phyloP scores from a whole-genome alignment of 305 asterid species.

The Fraxinus latifolia region DNA sequence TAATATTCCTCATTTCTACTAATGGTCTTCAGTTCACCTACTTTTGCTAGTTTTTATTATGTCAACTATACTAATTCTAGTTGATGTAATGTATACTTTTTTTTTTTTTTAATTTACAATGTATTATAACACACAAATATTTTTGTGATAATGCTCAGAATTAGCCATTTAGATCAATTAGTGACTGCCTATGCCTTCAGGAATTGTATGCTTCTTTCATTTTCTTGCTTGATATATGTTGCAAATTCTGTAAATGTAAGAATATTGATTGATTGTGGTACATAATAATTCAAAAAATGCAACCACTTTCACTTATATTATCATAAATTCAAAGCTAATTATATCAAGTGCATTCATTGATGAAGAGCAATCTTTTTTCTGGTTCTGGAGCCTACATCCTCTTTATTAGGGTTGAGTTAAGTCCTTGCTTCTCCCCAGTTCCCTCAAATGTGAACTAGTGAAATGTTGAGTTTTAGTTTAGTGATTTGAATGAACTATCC shows the following conservation, averaged over 20 bases:
- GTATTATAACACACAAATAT: background rate
- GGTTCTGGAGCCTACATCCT: background rate
- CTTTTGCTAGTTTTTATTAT: background rate
- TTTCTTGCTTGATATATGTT: background rate
- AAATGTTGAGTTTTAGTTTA: background rate
- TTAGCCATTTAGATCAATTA: constrained; percentile 1
- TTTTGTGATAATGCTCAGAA: constrained; percentile 7
- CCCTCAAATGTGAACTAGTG: background rate
- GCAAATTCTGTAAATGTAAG: background rate
- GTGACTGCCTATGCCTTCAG: background rate
- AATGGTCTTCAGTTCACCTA: background rate
- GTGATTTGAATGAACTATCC: background rate
- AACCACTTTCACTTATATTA: background rate
- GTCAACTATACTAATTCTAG: background rate
- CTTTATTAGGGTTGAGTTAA: background rate
- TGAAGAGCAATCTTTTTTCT: background rate
- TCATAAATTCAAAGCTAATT: background rate
- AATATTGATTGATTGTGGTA: background rate
- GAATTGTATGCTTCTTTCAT: background rate
- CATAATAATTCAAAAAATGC: background rate
- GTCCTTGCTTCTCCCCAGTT: background rate
- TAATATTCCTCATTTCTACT: background rate
- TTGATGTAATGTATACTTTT: background rate
- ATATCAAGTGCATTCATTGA: background rate
- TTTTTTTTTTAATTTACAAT: background rate